Base-by-base conservation (phyloP, 2,329 filamentous ascomycete species). In the Stromatinia cepivora region DNA sequence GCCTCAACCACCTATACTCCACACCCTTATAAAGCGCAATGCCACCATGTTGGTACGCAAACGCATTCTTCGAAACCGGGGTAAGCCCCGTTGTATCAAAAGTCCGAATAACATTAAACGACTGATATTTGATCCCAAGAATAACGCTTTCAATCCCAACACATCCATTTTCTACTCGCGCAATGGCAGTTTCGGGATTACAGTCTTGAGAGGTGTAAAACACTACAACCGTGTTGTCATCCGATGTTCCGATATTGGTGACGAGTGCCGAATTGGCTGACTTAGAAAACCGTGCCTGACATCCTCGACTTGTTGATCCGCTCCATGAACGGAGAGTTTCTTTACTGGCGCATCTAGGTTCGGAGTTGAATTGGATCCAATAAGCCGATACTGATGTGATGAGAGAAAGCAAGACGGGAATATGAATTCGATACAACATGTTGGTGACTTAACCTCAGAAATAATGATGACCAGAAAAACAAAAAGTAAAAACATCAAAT, bases 41-140 rank as follows among this genome's bases (percentile, higher is more conserved):
- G 22, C 28, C 64, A 36, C 64, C 64, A 39, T 59, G 52, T 10
- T 59, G 52, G 20, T 36, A 59, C 11, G 39, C 53, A 36, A 58
- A 34, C 20, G n/a, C 64, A 50, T 66, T 66, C 54, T 66, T 66
- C n/a, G 52, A 59, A 22, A 66, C n/a, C 45, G 64, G 64, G 15
- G 64, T 66, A 13, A 58, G 34, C 22, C 64, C 28, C 20, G 52
- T 42, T 10, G 39, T 20, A 25, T 66, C 64, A 48, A 58, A 48
- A 4, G 28, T 36, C 10, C 31, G 50, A 39, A 66, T 59, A 8
- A 66, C 64, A 34, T 66, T 66, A 34, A 66, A 66, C 11, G 52
- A 58, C 22, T 48, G 39, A 11, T 59, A 66, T 15, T 36, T 48
- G 28, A 58, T 34, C 15, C 8, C 64, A 48, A 48, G 53, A 22